Percentiles rank a stretch among this genome's conserved stretches.
Evolutionary conservation across 2,329 filamentous ascomycete genomes (phyloP).

Genomic region (Passalora sequoiae): DNA sequence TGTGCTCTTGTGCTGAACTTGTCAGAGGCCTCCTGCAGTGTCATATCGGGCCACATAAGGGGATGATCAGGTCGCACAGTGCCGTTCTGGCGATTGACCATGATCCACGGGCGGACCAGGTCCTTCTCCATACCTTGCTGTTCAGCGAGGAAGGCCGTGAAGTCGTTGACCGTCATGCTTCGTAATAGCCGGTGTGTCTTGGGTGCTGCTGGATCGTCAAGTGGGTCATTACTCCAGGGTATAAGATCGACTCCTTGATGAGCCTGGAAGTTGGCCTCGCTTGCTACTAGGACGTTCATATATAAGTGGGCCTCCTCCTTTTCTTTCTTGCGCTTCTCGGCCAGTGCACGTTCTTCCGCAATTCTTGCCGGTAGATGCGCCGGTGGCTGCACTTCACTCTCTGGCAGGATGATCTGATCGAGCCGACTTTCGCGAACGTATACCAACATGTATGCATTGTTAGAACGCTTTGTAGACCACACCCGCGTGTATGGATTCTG

Average conservation of each 20-base stretch:
- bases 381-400: conserved; percentile 74
- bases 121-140: conserved; percentile 65
- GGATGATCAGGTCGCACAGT: conserved; percentile 87
- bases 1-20: conserved; percentile 65
- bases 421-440: conserved; percentile 85
- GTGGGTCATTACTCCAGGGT: conserved; percentile 52
- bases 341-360: conserved; percentile 71
- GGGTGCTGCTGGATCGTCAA: conserved; percentile 64
- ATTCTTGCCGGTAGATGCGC: conserved; percentile 72
- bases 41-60: conserved; percentile 70
- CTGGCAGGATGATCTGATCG: conserved; percentile 74
- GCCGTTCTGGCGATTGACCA: conserved; percentile 98
- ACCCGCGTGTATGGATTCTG: conserved; percentile 61
- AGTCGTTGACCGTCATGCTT: conserved; percentile 69
- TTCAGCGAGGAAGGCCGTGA: conserved; percentile 64
- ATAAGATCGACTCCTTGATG: conserved; percentile 80
- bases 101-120: conserved; percentile 80
- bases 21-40: conserved; percentile 57
- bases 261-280: conserved; percentile 70
- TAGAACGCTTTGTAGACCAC: conserved; percentile 61
- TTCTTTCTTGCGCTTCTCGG: conserved; percentile 77
- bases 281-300: conserved; percentile 76
- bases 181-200: conserved; percentile 68
- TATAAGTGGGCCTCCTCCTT: conserved; percentile 92
- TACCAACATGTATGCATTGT: conserved; percentile 98